These are phyloP conservation scores for Zymoseptoria pseudotritici DNA, from an alignment of 2,329 filamentous ascomycete species.

Conservation along the genomic window DNA sequence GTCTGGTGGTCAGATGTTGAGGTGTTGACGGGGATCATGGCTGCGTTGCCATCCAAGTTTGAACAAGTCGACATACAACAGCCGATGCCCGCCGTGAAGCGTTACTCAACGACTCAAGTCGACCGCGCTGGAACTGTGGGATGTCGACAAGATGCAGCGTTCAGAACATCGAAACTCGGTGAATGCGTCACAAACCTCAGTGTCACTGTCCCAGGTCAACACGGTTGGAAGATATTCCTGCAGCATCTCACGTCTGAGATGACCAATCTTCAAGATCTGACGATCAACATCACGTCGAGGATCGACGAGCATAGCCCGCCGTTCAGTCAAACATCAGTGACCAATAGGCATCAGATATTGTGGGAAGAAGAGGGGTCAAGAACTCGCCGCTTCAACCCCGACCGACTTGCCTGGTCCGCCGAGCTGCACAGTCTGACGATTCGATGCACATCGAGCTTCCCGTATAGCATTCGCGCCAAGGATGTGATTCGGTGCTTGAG, in stretches of 20 bases:
- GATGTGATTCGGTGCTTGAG: neutral
- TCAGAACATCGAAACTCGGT: neutral
- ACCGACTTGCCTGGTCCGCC: neutral
- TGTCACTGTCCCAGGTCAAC: neutral
- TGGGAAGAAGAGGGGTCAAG: neutral
- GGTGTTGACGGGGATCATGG: neutral
- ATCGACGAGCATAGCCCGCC: constrained; percentile 1
- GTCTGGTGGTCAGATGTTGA: constrained; percentile 6
- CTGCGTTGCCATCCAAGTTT: neutral
- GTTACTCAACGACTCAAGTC: neutral
- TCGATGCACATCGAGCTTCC: neutral
- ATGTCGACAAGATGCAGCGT: neutral
- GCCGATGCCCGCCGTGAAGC: constrained; percentile 2
- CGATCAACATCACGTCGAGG: neutral
- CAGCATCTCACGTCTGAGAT: neutral
- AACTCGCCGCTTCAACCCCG: neutral
- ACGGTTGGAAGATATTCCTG: neutral
- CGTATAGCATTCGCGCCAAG: neutral
- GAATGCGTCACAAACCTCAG: neutral
- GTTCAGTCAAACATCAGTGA: neutral
- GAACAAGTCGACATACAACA: neutral
- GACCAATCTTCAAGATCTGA: neutral
- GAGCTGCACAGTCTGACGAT: neutral
- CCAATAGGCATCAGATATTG: neutral
- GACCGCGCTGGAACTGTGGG: neutral